Evolutionary conservation across 129 eudicot genomes (phyloP), one percentile per base, ranked within the genome.

Genomic region (Flaveria ramosissima): DNA sequence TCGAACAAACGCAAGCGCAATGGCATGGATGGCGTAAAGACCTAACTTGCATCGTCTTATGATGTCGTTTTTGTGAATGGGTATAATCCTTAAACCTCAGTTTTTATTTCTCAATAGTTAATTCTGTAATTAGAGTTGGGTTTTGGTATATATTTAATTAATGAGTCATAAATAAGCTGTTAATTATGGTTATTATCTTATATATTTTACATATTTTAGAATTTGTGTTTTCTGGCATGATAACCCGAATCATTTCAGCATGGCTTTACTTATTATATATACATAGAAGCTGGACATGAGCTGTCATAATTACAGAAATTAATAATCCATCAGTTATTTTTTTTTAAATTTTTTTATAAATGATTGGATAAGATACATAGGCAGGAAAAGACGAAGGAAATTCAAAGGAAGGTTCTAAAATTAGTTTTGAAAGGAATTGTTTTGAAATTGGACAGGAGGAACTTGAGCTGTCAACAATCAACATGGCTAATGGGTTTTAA

Each of bases 1-100:
- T 74, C 92, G 56, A 92, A 90, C 76, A 88, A 92, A 82, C 86
- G 98, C 83, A 88, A 90, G 82, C 90, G 90, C 71, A 78, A 64
- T 74, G 88, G 82, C 56, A 74, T 39, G 74, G 89, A 86, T 32
- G 85, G 76, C 76, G 88, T 84, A 14, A 85, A 84, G 52, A 75
- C 91, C 60, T 86, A 77, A 77, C 50, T 50, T 73, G 41, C 73
- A 65, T 15, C 52, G 10, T 15, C 81, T 59, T 15, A 30, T 13
- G 65, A 9, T 21, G 65, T 63, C 46, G 45, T 20, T 70, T 71
- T 52, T 68, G 68, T 12, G 47, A 16, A 45, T 5, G 45, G 68
- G 48, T 71, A 68, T 50, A 68, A 59, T 59, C 6, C 8, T 45
- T 71, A 59, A 59, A 47, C 66, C 27, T 52, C 16, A 14, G 52